Evolutionary conservation across 148 eudicot genomes (phyloP).

Genomic region (Fagopyrum esculentum): DNA sequence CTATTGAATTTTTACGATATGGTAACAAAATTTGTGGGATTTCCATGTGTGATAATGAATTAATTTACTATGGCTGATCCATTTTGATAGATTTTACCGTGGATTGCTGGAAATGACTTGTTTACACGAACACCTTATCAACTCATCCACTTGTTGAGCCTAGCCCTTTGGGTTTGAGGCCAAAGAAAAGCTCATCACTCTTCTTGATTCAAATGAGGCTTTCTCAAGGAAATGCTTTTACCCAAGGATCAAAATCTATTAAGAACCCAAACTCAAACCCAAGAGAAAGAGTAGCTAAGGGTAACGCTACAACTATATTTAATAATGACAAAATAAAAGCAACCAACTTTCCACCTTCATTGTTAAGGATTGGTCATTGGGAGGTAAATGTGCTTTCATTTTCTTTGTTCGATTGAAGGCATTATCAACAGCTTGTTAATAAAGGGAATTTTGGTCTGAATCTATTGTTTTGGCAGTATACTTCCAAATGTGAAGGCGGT

Average conservation of each 20-base stretch:
- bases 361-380: slow-evolving; percentile 73
- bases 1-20: neutral
- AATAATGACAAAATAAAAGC: slow-evolving; percentile 72
- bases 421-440: neutral
- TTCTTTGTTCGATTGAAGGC: neutral
- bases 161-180: slow-evolving; percentile 65
- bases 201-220: slow-evolving; percentile 62
- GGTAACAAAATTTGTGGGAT: neutral
- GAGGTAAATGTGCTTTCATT: slow-evolving; percentile 40
- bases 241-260: slow-evolving; percentile 19
- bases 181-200: slow-evolving; percentile 66
- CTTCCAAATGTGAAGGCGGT: slow-evolving; percentile 72
- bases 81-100: slow-evolving; percentile 20
- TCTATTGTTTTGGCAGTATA: slow-evolving; percentile 42
- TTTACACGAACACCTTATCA: slow-evolving; percentile 32
- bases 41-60: neutral
- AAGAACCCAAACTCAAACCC: slow-evolving; percentile 9
- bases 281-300: slow-evolving; percentile 30
- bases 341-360: slow-evolving; percentile 66
- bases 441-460: neutral
- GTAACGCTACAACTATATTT: slow-evolving; percentile 20
- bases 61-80: neutral
- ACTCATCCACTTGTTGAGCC: slow-evolving; percentile 67
- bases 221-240: slow-evolving; percentile 34
- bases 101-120: slow-evolving; percentile 20